Base-by-base conservation (phyloP, 2,329 filamentous ascomycete genomes). In the Ophiocordyceps robertsii region DNA sequence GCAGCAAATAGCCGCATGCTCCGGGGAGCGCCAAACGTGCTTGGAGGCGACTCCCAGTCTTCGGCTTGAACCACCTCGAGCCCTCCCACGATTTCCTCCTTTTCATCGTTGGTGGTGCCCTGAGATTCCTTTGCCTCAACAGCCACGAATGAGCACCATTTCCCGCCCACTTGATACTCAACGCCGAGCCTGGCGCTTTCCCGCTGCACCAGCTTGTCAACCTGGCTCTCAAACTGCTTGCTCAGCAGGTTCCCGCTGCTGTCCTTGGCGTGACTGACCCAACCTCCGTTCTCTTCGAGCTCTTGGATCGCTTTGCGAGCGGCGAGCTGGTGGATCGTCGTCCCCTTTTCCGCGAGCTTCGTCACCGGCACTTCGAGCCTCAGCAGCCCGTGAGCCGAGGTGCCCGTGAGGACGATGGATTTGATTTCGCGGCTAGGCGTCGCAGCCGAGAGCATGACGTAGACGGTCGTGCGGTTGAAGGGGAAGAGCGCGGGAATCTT, bases 131-230 rank as follows among this genome's bases (percentile, higher is more conserved):
- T 58, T 9, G 67, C 62, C 46, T 80, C 67, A 2, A 83, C 67
- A 2, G 83, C 83, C 3, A 87, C 75, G 47, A 87, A 88, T 0
- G 80, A 84, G 52, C 77, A 83, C 72, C 77, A 84, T 53, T 80
- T 82, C 1, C 80, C 75, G 3, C 70, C 74, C 9, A 87, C 72
- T 51, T 84, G 80, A 52, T 76, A 84, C 44, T 69, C 65, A 12
- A 79, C 68, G 0, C 82, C 82, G 0, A 87, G 64, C 0, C 73
- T 64, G 1, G 86, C 77, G 9, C 72, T 80, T 53, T 87, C 82
- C 1, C 71, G 69, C 54, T 82, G 71, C 0, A 79, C 72, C 52
- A 86, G 68, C 38, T 77, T 70, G 12, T 68, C 58, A 53, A 80
- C 80, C 4, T 66, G 68, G 14, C 66, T 66, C 4, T 65, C 56